Percentiles rank a stretch among this genome's conserved stretches.
Evolutionary conservation across 2,329 filamentous ascomycete species (phyloP).

Genomic region (Parastagonospora avenae): DNA sequence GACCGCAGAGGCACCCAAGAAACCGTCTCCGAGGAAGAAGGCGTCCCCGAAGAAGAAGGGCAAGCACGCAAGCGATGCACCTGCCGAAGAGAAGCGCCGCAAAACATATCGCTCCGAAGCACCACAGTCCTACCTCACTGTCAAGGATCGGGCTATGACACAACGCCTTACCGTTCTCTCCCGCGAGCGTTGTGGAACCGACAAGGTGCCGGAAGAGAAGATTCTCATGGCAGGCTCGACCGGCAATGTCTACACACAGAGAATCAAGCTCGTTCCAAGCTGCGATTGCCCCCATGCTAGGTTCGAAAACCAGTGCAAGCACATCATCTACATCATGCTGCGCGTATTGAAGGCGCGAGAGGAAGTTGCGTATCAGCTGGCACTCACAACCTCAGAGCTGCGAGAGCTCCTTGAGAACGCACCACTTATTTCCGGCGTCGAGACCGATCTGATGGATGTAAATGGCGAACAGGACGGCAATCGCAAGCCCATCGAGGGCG

Average conservation of each 20-base stretch:
- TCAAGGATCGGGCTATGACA: conserved; percentile 55
- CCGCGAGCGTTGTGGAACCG: conserved; percentile 52
- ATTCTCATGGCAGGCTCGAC: conserved; percentile 65
- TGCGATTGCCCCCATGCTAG: conserved; percentile 62
- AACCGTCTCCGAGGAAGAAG: conserved; percentile 18
- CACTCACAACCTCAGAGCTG: conserved; percentile 64
- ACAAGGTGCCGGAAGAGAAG: conserved; percentile 56
- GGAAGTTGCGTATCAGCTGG: conserved; percentile 64
- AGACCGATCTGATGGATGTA: conserved; percentile 34
- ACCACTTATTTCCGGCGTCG: conserved; percentile 54
- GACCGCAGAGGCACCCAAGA: conserved; percentile 15
- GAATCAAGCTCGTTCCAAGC: conserved; percentile 56
- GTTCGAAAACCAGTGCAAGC: conserved; percentile 68
- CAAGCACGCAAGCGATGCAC: conserved; percentile 18
- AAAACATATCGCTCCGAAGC: conserved; percentile 43
- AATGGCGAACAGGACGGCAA: conserved; percentile 50
- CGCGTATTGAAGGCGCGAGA: conserved; percentile 62
- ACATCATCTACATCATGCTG: conserved; percentile 65
- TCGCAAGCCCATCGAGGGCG: conserved; percentile 64
- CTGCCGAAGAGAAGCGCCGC: conserved; percentile 39
- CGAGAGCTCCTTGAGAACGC: conserved; percentile 60
- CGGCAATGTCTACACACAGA: conserved; percentile 65
- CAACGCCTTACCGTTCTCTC: conserved; percentile 65
- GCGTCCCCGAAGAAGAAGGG: conserved; percentile 17
- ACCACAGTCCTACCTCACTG: conserved; percentile 53